Percentiles rank a stretch among this genome's conserved stretches.
phyloP scores from a whole-genome alignment of 202 grass and related monocot genomes.

The Musa balbisiana region DNA sequence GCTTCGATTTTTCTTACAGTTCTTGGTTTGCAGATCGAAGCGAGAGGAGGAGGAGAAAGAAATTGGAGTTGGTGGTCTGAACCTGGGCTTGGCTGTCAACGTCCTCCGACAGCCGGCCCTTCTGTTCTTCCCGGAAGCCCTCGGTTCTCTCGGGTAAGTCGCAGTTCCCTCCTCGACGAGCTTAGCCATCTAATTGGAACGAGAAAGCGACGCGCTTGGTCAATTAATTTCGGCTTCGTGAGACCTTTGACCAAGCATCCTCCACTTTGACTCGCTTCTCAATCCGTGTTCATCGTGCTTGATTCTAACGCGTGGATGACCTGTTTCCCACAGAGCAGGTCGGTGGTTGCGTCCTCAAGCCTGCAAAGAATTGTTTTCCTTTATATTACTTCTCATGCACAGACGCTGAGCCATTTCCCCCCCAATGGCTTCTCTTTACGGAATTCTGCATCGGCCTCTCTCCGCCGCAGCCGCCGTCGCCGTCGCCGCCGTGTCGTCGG shows the following conservation, averaged over 20 bases:
- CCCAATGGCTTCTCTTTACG: slow-evolving; percentile 59
- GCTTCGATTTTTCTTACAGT: background rate
- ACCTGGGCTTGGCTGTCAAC: background rate
- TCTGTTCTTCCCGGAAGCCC: background rate
- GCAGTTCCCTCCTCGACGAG: background rate
- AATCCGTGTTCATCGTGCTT: background rate
- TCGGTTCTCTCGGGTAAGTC: background rate
- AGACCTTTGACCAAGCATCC: background rate
- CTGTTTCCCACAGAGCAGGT: background rate
- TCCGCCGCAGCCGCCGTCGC: slow-evolving; percentile 65
- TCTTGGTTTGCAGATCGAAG: slow-evolving; percentile 1
- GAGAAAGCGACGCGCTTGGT: background rate
- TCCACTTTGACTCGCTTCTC: background rate
- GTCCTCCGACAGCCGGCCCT: background rate
- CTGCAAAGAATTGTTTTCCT: background rate
- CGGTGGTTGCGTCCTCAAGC: background rate
- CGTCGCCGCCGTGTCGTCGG: slow-evolving; percentile 53
- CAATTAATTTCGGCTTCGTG: background rate
- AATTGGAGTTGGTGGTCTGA: background rate
- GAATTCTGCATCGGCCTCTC: slow-evolving; percentile 58
- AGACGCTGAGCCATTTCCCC: slow-evolving; percentile 12
- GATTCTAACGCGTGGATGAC: background rate
- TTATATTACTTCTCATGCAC: background rate
- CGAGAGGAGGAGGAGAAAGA: background rate
- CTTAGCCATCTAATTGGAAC: background rate